Percentiles rank a stretch among this genome's conserved stretches.
phyloP scores from a whole-genome alignment of 306 rosid species.

The Malus fusca region DNA sequence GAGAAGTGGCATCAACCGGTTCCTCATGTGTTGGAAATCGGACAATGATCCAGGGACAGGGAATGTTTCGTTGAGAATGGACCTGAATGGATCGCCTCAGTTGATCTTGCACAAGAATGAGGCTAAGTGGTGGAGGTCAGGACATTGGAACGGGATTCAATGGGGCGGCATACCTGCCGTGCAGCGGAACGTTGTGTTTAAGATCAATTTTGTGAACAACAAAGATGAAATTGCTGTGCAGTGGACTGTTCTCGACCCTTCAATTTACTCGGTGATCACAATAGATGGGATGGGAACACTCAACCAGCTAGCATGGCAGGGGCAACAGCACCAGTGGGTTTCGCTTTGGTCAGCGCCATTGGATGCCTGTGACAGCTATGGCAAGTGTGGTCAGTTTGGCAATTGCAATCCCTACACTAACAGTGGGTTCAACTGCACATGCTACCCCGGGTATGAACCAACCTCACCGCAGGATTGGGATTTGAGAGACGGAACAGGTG shows the following conservation, averaged over 20 bases:
- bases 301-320: constrained; percentile 33
- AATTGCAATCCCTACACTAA: constrained; percentile 35
- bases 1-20: constrained; percentile 1
- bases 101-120: constrained; percentile 19
- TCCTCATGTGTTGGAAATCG: constrained; percentile 24
- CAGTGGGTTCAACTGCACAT: constrained; percentile 33
- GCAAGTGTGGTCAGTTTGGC: constrained; percentile 38
- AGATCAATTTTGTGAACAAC: constrained; percentile 4
- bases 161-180: constrained; percentile 31
- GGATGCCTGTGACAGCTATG: constrained; percentile 45
- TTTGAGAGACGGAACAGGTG: constrained; percentile 37
- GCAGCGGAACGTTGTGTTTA: constrained; percentile 4
- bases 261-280: not conserved
- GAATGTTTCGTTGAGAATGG: constrained; percentile 5
- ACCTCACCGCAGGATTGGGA: constrained; percentile 32
- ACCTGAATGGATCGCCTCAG: constrained; percentile 32
- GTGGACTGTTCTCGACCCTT: constrained; percentile 13
- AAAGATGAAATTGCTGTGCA: constrained; percentile 2
- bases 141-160: constrained; percentile 33
- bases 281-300: constrained; percentile 26
- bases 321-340: constrained; percentile 25
- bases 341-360: constrained; percentile 33
- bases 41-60: constrained; percentile 50
- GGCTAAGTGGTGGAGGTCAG: constrained; percentile 26
- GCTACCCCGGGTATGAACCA: constrained; percentile 63